Base-by-base conservation (phyloP, 768 basidiomycete genomes). In the Pulveroboletus sp. region DNA sequence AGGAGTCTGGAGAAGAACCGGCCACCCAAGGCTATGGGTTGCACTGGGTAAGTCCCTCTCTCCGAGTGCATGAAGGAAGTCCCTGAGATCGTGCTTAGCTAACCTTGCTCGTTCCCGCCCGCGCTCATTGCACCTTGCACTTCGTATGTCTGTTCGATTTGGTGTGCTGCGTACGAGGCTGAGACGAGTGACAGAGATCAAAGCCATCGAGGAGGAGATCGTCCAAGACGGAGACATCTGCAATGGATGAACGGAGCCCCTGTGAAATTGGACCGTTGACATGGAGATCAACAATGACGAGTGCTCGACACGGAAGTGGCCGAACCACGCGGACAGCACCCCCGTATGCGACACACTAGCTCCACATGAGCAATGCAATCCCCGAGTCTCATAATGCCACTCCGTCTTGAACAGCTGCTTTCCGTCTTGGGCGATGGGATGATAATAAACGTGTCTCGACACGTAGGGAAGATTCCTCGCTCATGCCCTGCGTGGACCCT, bases 11-110 rank as follows among this genome's bases (percentile, higher is more conserved):
- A 68, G 62, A 50, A 59, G 59, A 39, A 68, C 59, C 0, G 65
- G 62, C 7, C 58, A 70, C 50, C 59, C 75, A 18, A 75, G 76
- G 41, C 45, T 69, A 30, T 69, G 67, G 61, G 47, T 66, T 30
- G 61, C 56, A 37, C 50, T 60, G 57, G 54, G 66, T 55, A 41
- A 43, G 61, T 47, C 17, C 10, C 11, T 31, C 39, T 49, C 37
- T 47, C 10, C 11, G 21, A 21, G 32, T 6, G 10, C 9, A 28
- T 37, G 8, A n/a, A 1, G 47, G 33, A n/a, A 28, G 12, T 38
- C 35, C 10, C 43, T 36, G 35, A 38, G 5, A 21, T 37, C 17
- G 15, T 32, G 21, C 14, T 41, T 26, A 67, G 67, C 55, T 17
- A 61, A 52, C 43, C 18, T 65, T 21, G 42, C 28, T 7, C 57